phyloP scores from a whole-genome alignment of 345 rosid species.

The Acer campestre region DNA sequence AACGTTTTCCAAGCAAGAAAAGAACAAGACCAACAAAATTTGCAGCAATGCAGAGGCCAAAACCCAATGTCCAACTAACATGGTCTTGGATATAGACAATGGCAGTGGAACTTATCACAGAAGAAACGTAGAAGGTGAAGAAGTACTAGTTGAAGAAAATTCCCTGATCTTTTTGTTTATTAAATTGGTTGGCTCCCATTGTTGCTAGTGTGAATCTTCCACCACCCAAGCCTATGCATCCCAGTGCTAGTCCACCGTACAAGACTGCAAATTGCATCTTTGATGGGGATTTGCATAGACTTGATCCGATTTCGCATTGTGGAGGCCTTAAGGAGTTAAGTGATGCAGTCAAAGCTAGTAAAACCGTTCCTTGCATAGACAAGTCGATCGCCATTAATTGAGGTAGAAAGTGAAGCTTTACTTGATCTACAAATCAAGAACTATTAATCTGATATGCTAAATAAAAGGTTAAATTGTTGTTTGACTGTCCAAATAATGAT shows the following conservation, averaged over 20 bases:
- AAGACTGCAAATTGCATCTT: conserved; percentile 20
- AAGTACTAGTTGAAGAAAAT: conserved; percentile 35
- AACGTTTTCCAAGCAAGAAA: conserved; percentile 20
- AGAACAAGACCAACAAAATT: conserved; percentile 16
- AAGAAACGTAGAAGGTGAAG: conserved; percentile 4
- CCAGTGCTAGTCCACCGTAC: conserved; percentile 23
- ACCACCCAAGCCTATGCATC: conserved; percentile 20
- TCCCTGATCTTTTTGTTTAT: background rate
- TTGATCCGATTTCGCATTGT: conserved; percentile 8
- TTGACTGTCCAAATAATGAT: too few species aligned
- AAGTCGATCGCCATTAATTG: background rate
- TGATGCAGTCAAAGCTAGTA: conserved; percentile 23
- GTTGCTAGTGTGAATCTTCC: conserved; percentile 21
- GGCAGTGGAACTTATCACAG: conserved; percentile 15
- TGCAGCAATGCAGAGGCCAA: conserved; percentile 20
- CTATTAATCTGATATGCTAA: too few species aligned
- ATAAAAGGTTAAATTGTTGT: too few species aligned
- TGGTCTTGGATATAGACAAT: conserved; percentile 25
- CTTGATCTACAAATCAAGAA: background rate
- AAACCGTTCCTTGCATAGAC: conserved; percentile 20
- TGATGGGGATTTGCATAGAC: conserved; percentile 17
- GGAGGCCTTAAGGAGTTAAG: conserved; percentile 25
- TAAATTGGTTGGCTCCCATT: conserved; percentile 30
- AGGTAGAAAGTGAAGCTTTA: background rate
- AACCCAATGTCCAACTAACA: conserved; percentile 31